Evolutionary conservation across 441 rosid genomes (phyloP).

Genomic region (Theobroma grandiflorum): DNA sequence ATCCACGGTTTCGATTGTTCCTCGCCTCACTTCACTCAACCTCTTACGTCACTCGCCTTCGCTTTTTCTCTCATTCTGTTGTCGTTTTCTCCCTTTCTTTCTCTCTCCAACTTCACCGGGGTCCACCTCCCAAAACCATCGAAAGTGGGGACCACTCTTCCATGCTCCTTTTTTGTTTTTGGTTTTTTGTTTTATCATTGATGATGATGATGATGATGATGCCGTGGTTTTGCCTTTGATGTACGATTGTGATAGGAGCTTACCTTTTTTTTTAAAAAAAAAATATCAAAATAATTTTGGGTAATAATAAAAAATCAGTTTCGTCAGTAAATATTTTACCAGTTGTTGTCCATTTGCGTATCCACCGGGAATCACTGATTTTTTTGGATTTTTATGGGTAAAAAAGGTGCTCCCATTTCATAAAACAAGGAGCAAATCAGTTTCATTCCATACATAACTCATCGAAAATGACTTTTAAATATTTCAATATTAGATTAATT

Average conservation of each 20-base stretch:
- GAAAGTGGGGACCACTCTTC: constrained; percentile 16
- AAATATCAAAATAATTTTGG: too few relatives aligned
- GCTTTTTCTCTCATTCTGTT: constrained; percentile 10
- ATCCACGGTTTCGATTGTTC: constrained; percentile 26
- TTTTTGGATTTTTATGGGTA: not conserved
- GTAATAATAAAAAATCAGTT: too few relatives aligned
- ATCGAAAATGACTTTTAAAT: too few relatives aligned
- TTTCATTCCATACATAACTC: too few relatives aligned
- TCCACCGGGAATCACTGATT: not conserved
- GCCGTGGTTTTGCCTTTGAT: constrained; percentile 5
- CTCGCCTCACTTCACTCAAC: constrained; percentile 19
- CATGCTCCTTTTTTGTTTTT: constrained; percentile 1
- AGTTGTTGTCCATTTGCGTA: not conserved
- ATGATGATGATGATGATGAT: constrained; percentile 20
- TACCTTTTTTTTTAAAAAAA: not conserved
- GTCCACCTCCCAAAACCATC: constrained; percentile 22
- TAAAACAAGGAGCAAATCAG: too few relatives aligned
- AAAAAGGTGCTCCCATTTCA: too few relatives aligned
- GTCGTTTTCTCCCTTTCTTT: constrained; percentile 7
- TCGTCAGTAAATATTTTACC: not conserved
- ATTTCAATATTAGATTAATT: too few relatives aligned
- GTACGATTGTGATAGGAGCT: not conserved
- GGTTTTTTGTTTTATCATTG: not conserved
- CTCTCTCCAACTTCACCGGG: constrained; percentile 19
- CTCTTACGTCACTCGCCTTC: not conserved